Evolutionary conservation across 2,329 filamentous ascomycete species (phyloP), one percentile per base, ranked within the genome.

Genomic region (Talaromyces sp.): DNA sequence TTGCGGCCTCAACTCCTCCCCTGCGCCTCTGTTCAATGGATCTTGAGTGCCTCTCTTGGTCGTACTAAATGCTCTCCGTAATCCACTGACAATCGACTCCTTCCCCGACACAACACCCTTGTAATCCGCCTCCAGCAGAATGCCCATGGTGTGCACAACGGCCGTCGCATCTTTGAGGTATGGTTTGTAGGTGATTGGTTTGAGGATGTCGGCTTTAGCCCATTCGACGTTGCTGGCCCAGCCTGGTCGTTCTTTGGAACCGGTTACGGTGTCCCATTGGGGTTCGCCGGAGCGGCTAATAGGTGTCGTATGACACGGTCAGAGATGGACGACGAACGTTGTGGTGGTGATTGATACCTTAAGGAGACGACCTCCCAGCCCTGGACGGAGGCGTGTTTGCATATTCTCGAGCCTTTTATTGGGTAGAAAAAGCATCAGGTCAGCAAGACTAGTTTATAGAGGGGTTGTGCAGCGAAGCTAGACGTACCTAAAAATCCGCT

Each of bases 81-180:
- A 80, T 1, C 92, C 93, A 6, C 86, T 78, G 59, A 96, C 77
- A n/a, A 92, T 87, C 0, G 90, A 92, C 71, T 96, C 93, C 64
- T 85, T 87, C 58, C 95, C 95, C 21, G 87, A 88, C 28, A 99
- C 75, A 16, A 96, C 88, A 68, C 90, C 90, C 79, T 99, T 99
- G 85, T 99, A 99, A 81, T 99, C 95, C 57, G 93, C 92, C 80
- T 99, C 95, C 9, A 99, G 85, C 18, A 99, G 83, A 70, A 99
- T 97, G 9, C 95, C 95, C 89, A 98, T 93, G 71, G 85, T 92
- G 82, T 99, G 95, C 54, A 99, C 89, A 28, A 98, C 93, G 62
- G 88, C 93, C 74, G 92, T 86, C 65, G 92, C 91, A 62, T 85
- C 86, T 68, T 86, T 84, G 65, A 99, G 85, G 55, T 93, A 85